Base-by-base conservation (phyloP, 257 asterid species). In the Solanum lycopersicoides region DNA sequence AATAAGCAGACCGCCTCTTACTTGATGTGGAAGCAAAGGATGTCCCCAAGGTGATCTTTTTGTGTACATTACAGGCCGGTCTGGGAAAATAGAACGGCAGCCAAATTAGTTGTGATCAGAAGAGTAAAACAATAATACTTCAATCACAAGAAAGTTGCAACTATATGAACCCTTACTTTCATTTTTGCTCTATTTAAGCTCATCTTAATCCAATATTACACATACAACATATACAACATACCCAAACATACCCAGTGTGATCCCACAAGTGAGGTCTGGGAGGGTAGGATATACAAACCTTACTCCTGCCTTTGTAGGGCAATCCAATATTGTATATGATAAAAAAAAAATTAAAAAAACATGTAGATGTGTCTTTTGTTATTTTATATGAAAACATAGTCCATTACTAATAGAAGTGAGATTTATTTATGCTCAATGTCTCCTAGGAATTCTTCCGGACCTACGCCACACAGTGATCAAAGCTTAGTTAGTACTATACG, bases 21-120 rank as follows among this genome's bases (percentile, higher is more conserved):
- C 98, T 98, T 88, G 85, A 91, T 94, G 99, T 20, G 98, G 99
- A 91, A 95, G 98, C 84, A 93, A 73, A 30, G 91, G 77, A 44
- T 91, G 95, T 41, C 95, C 93, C 99, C 96, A 93, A 7, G 98
- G 91, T 42, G 96, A 88, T 83, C 89, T 90, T 91, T 92, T 94
- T 72, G 94, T 84, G 87, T 94, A 95, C 93, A 95, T 11, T 83
- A 97, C 94, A 15, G 99, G 99, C 90, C 94, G 93, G 84, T 93
- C 99, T 97, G 94, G 86, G 82, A 42, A 76, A 92, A 91, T 75
- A 77, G 87, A 65, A 88, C 23, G 85, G 50, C 86, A 25, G 34
- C 47, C 75, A 88, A 85, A 28, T 21, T 28, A 50, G 28, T 60
- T 21, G 16, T 3, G 80, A 32, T 16, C 42, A 75, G 13, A 20